phyloP scores from a whole-genome alignment of 208 protist genomes.

The Leptomonas seymouri region DNA sequence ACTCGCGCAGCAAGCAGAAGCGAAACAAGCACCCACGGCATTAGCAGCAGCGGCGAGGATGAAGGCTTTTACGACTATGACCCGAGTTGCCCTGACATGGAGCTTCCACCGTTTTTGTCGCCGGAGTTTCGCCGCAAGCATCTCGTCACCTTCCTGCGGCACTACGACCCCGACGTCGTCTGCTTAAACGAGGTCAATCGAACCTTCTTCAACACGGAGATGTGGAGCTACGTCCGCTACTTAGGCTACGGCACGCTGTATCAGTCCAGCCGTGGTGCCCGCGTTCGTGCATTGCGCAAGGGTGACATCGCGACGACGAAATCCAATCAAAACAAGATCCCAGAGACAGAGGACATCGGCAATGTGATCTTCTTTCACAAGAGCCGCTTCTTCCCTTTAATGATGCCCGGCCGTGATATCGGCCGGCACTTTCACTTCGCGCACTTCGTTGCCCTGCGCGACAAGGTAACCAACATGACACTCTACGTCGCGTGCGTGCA shows the following conservation, averaged over 20 bases:
- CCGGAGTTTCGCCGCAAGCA: slow-evolving; percentile 59
- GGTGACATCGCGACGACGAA: slow-evolving; percentile 47
- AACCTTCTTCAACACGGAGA: slow-evolving; percentile 62
- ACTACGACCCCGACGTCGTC: slow-evolving; percentile 83
- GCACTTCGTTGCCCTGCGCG: slow-evolving; percentile 72
- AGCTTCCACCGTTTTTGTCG: slow-evolving; percentile 69
- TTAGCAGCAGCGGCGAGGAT: not conserved
- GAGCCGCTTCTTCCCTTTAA: slow-evolving; percentile 75
- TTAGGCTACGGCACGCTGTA: slow-evolving; percentile 83
- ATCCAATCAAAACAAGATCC: slow-evolving; percentile 54
- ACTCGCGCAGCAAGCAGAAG: too few relatives aligned
- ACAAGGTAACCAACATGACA: slow-evolving; percentile 86
- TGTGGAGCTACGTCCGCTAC: slow-evolving; percentile 75
- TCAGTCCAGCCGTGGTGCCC: slow-evolving; percentile 73
- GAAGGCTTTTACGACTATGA: slow-evolving; percentile 62
- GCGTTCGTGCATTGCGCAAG: slow-evolving; percentile 52
- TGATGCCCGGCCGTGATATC: slow-evolving; percentile 78
- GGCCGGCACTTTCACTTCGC: slow-evolving; percentile 69
- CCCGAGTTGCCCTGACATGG: slow-evolving; percentile 29
- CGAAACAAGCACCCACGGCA: too few relatives aligned
- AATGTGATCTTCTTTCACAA: slow-evolving; percentile 90
- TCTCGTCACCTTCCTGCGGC: slow-evolving; percentile 56
- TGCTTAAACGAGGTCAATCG: slow-evolving; percentile 86
- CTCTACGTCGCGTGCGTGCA: slow-evolving; percentile 72
- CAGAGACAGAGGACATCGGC: slow-evolving; percentile 75